Base-by-base conservation (phyloP, 768 basidiomycete genomes). In the Hydnomerulius pinastri region DNA sequence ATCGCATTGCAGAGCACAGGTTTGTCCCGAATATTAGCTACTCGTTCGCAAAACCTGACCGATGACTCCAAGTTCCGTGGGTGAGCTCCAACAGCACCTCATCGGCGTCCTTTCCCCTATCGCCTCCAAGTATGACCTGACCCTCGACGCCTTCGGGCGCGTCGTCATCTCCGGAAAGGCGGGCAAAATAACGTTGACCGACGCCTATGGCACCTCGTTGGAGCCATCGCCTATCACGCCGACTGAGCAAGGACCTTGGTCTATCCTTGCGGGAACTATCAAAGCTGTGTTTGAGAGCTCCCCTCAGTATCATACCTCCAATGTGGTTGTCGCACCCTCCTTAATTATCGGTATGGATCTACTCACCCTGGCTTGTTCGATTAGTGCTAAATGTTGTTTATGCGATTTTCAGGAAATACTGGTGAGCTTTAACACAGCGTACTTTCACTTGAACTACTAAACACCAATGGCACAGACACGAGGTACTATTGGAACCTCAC, bases 191-290 rank as follows among this genome's bases (percentile, higher is more conserved):
- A 71, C 65, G 4, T 66, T 87, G 29, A 74, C 60, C 21, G 75
- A 83, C 53, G 76, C 78, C 2, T 80, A 67, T 54, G 65, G 65
- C 12, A 73, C 71, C 8, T 77, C 73, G 5, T 67, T 86, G 13
- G 82, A 85, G 54, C 85, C 85, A 25, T 84, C 86, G 2, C 85
- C 85, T 0, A 67, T 84, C 21, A 80, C 85, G 21, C 81, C 48
- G 10, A 48, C 21, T 24, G 27, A 10, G 28, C 28, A 53, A 30
- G 52, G 52, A 13, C 52, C 52, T 27, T 53, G 43, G 35, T 42
- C 52, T 7, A n/a, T 50, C 9, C 41, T 53, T 23, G 38, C 37
- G 69, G 70, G 39, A 59, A 65, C 48, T 61, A 60, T 43, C 43
- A 56, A 24, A 62, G 72, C 46, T 63, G 66, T 38, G 75, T 75